phyloP scores from a whole-genome alignment of 164 flowering plant species.

The Santalum album region DNA sequence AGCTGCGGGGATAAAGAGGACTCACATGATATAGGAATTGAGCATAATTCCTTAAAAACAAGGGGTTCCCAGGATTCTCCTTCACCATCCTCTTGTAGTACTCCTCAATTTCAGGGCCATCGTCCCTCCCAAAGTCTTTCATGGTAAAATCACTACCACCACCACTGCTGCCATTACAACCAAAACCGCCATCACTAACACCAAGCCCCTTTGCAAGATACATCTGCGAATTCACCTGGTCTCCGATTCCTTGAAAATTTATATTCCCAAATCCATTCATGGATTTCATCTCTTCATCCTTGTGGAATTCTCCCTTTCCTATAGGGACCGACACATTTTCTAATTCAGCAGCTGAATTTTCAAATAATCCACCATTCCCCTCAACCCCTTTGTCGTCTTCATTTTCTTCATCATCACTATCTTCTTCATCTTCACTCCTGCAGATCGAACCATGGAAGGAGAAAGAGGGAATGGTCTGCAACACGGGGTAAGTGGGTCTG shows the following conservation, averaged over 20 bases:
- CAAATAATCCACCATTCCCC: constrained; percentile 6
- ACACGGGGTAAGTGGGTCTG: constrained; percentile 15
- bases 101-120: constrained; percentile 24
- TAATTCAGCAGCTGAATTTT: neutral
- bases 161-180: constrained; percentile 11
- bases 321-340: neutral
- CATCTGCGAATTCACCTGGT: constrained; percentile 16
- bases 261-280: constrained; percentile 8
- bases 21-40: constrained; percentile 50
- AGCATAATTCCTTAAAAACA: constrained; percentile 63
- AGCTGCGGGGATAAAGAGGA: neutral
- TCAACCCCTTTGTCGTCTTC: constrained; percentile 17
- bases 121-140: constrained; percentile 13
- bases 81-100: constrained; percentile 43
- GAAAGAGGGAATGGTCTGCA: constrained; percentile 66
- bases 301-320: neutral
- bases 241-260: constrained; percentile 10
- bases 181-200: constrained; percentile 11
- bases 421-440: constrained; percentile 25
- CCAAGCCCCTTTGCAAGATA: constrained; percentile 42
- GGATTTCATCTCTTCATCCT: constrained; percentile 11
- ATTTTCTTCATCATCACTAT: constrained; percentile 25
- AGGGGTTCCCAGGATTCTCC: constrained; percentile 48
- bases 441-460: constrained; percentile 18
- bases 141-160: constrained; percentile 16